A percentile compares a stretch with the other conserved stretches of the same genome.
phyloP scores from a whole-genome alignment of 1,284 basidiomycete species.

The Cystobasidium sp. region DNA sequence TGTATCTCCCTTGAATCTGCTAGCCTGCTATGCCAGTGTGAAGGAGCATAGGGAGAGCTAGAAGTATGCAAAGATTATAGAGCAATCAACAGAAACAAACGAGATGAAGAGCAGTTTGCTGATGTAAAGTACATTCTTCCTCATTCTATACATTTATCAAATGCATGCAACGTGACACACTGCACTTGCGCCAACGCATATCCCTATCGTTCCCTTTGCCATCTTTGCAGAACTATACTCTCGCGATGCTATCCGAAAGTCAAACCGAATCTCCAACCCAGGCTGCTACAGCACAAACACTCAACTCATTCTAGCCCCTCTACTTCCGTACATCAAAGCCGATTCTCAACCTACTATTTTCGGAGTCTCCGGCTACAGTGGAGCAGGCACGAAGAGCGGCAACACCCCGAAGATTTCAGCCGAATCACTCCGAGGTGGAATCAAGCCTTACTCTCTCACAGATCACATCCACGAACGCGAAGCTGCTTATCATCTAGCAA shows the following conservation, averaged over 20 bases:
- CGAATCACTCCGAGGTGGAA: slow-evolving; percentile 73
- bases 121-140: slow-evolving; percentile 47
- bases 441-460: slow-evolving; percentile 86
- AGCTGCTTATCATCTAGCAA: slow-evolving; percentile 78
- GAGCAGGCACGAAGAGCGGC: slow-evolving; percentile 84
- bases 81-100: neutral
- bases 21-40: slow-evolving; percentile 23
- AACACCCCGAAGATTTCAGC: slow-evolving; percentile 78
- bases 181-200: slow-evolving; percentile 25
- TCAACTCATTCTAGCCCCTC: slow-evolving; percentile 87
- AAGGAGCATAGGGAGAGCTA: slow-evolving; percentile 34
- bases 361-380: slow-evolving; percentile 91
- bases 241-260: slow-evolving; percentile 68
- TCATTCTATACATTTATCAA: slow-evolving; percentile 16
- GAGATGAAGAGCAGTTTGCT: slow-evolving; percentile 48
- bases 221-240: slow-evolving; percentile 78
- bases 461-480: slow-evolving; percentile 99
- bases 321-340: slow-evolving; percentile 72
- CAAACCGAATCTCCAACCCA: slow-evolving; percentile 91
- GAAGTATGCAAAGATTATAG: neutral
- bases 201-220: neutral
- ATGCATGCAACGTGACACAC: slow-evolving; percentile 35
- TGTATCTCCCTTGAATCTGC: slow-evolving; percentile 47
- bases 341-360: slow-evolving; percentile 82
- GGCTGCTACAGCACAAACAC: slow-evolving; percentile 95